phyloP scores from a whole-genome alignment of 2,329 filamentous ascomycete genomes.

The Teratosphaeria nubilosa region DNA sequence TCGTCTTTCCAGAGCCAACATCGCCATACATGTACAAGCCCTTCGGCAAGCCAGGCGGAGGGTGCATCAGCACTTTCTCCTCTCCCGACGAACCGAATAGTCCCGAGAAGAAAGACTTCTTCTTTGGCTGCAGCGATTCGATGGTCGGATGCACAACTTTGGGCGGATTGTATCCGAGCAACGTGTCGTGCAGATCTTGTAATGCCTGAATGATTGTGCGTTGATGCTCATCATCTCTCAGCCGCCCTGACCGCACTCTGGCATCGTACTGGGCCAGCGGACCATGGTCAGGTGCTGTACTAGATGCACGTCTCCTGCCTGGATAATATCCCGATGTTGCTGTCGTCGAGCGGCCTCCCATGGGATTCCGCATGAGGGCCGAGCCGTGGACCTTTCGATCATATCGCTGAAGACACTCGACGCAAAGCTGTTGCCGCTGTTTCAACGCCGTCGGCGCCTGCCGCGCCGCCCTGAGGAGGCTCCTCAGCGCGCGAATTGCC shows the following conservation, averaged over 20 bases:
- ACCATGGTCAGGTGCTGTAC: conserved; percentile 33
- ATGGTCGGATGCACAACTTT: conserved; percentile 67
- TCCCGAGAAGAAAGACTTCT: conserved; percentile 46
- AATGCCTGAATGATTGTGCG: conserved; percentile 80
- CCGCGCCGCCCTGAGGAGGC: conserved; percentile 9
- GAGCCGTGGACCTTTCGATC: not conserved
- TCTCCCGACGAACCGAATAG: conserved; percentile 46
- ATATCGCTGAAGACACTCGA: conserved; percentile 13
- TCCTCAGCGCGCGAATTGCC: conserved; percentile 14
- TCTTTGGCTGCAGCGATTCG: conserved; percentile 52
- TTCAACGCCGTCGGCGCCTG: conserved; percentile 1
- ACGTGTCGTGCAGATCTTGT: conserved; percentile 78
- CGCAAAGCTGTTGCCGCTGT: conserved; percentile 16
- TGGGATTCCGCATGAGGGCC: not conserved
- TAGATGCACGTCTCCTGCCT: not conserved
- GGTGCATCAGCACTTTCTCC: conserved; percentile 30
- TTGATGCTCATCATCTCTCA: conserved; percentile 86
- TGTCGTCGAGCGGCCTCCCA: not conserved
- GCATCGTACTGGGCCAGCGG: conserved; percentile 83
- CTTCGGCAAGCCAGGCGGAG: conserved; percentile 67
- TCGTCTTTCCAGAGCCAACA: conserved; percentile 95
- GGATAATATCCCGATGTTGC: not conserved
- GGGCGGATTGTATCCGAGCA: conserved; percentile 63
- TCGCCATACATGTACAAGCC: conserved; percentile 94
- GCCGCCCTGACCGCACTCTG: conserved; percentile 60